Conservation (phyloP, 225 moss, liverwort and hornwort species). For the Straminergon stramineum region DNA sequence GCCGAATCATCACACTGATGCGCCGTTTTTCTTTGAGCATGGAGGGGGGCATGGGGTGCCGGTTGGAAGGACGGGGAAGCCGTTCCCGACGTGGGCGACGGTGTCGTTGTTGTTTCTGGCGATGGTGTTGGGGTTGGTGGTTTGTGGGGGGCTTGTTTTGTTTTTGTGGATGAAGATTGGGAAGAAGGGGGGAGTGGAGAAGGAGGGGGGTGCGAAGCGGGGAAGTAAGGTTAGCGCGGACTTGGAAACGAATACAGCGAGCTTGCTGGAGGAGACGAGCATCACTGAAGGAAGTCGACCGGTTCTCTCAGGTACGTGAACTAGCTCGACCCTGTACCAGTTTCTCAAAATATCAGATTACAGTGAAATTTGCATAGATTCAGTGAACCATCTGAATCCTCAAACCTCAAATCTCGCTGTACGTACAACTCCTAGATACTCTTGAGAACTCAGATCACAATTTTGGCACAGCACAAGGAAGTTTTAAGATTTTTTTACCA, state of each 20-base stretch:
- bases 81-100: slow-evolving; percentile 34
- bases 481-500: background rate
- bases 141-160: slow-evolving; percentile 12
- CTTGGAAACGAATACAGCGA: background rate
- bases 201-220: background rate
- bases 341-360: background rate
- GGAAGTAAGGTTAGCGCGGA: background rate
- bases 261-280: slow-evolving; percentile 13
- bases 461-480: background rate
- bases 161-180: slow-evolving; percentile 5
- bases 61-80: background rate
- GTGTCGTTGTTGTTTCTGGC: slow-evolving; percentile 18
- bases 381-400: background rate
- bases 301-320: background rate
- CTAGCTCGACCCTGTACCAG: background rate
- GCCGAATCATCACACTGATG: slow-evolving; percentile 22
- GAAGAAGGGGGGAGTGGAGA: background rate
- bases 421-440: background rate
- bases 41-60: background rate
- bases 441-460: background rate
- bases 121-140: slow-evolving; percentile 17
- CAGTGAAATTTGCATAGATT: background rate
- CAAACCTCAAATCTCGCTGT: background rate
- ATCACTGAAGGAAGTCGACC: slow-evolving; percentile 19
- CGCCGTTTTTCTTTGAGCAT: slow-evolving; percentile 22